These are phyloP conservation scores for Termitomyces sp. DNA, from an alignment of 1,284 basidiomycete species.

Conservation along the genomic window DNA sequence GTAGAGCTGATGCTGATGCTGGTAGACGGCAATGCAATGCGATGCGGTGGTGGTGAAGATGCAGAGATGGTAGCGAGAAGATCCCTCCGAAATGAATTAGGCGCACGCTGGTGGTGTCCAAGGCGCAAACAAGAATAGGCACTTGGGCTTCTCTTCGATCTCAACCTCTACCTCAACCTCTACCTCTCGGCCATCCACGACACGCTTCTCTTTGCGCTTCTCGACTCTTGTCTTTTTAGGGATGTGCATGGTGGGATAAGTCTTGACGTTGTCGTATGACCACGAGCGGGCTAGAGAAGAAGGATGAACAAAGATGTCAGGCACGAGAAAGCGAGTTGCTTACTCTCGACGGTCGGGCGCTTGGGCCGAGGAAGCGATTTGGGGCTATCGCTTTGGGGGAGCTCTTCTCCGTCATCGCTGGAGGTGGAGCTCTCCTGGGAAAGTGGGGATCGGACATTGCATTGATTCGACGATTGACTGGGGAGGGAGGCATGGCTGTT, in stretches of 20 bases:
- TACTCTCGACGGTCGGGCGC: constrained; percentile 35
- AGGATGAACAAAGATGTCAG: constrained; percentile 9
- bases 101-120: constrained; percentile 2
- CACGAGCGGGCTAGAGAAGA: constrained; percentile 50
- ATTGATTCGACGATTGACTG: constrained; percentile 22
- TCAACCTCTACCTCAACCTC: constrained; percentile 51
- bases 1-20: constrained; percentile 7
- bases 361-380: constrained; percentile 16
- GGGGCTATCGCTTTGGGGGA: constrained; percentile 12
- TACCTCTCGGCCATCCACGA: constrained; percentile 51
- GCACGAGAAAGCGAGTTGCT: constrained; percentile 14
- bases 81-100: constrained; percentile 1
- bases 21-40: constrained; percentile 3
- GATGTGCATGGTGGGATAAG: constrained; percentile 59
- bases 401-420: constrained; percentile 22
- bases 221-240: constrained; percentile 42
- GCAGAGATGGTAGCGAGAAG: constrained; percentile 2
- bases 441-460: constrained; percentile 34
- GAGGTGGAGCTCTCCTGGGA: constrained; percentile 26
- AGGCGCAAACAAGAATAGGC: constrained; percentile 32
- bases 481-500: constrained; percentile 33
- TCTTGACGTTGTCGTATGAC: constrained; percentile 65
- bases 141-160: constrained; percentile 32
- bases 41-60: constrained; percentile 12
- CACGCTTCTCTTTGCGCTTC: constrained; percentile 46